Conservation (phyloP, 352 stramenopile genomes). For the Aphanomyces stellatus region DNA sequence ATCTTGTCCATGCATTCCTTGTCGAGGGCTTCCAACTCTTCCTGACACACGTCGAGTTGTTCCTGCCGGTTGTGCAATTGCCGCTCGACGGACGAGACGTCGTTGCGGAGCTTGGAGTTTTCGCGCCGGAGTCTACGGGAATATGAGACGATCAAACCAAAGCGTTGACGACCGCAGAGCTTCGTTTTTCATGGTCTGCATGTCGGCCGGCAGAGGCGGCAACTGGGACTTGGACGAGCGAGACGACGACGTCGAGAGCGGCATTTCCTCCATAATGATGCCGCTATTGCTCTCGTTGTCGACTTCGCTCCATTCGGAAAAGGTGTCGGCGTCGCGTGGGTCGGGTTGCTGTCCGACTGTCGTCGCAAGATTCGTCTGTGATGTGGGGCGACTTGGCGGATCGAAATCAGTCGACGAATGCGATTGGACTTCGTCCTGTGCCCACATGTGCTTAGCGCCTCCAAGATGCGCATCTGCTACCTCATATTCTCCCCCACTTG, state of each 20-base stretch:
- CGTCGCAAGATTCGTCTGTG: background rate
- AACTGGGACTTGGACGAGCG: slow-evolving; percentile 4
- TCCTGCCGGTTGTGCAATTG: slow-evolving; percentile 43
- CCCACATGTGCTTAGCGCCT: no score
- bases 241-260: slow-evolving; percentile 15
- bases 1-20: slow-evolving; percentile 65
- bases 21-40: slow-evolving; percentile 70
- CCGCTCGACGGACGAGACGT: slow-evolving; percentile 58
- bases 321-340: background rate
- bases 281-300: slow-evolving; percentile 20
- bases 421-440: background rate
- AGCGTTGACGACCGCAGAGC: background rate
- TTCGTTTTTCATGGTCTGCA: background rate
- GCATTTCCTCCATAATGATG: slow-evolving; percentile 15
- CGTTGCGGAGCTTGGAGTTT: slow-evolving; percentile 34
- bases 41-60: slow-evolving; percentile 52
- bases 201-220: background rate
- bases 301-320: slow-evolving; percentile 20
- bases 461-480: background rate
- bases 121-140: slow-evolving; percentile 45
- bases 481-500: background rate
- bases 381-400: background rate
- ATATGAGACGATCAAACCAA: no score
- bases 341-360: background rate
- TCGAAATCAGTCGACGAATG: background rate